Base-by-base conservation (phyloP, 768 basidiomycete genomes). In the Coprinopsis marcescibilis region DNA sequence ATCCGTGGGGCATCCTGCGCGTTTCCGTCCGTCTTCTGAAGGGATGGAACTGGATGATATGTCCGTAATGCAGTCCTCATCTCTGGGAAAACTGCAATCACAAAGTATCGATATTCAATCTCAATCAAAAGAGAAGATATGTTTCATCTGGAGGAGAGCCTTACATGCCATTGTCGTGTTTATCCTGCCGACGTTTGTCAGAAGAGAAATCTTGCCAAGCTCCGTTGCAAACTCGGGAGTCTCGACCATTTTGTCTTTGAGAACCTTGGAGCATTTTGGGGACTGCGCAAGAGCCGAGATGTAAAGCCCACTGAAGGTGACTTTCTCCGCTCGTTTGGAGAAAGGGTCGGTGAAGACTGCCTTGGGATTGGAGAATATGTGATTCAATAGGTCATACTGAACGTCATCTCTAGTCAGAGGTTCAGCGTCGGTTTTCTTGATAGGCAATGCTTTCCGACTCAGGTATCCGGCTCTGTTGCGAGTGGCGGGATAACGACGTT, bases 131-230 rank as follows among this genome's bases (percentile, higher is more conserved):
- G 14, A 2, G 41, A 45, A 58, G 30, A 52, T n/a, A n/a, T n/a
- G n/a, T n/a, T n/a, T n/a, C n/a, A n/a, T n/a, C n/a, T n/a, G 52
- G 53, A 49, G 49, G 36, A 52, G 46, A 45, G 43, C 50, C 81
- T 69, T 65, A 86, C 81, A 84, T 43, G 89, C 89, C 80, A 92
- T 83, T 25, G 91, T 93, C 30, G 92, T 94, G 60, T 93, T 94
- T 65, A 94, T 88, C 52, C 89, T 73, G 20, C 91, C 91, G 38
- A 92, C 85, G 59, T 95, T 95, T 43, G 89, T 89, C 44, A 93
- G 70, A 26, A 93, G 71, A 21, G 85, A 83, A 29, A 93, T 79
- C 66, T 91, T 90, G 43, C 83, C 85, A 43, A 90, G 77, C 63
- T 89, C 88, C 53, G 81, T 67, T 4, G 81, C 83, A 61, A 89